Evolutionary conservation across 805 yeast species (phyloP).

Genomic region (Barnettozyma sucrosica): DNA sequence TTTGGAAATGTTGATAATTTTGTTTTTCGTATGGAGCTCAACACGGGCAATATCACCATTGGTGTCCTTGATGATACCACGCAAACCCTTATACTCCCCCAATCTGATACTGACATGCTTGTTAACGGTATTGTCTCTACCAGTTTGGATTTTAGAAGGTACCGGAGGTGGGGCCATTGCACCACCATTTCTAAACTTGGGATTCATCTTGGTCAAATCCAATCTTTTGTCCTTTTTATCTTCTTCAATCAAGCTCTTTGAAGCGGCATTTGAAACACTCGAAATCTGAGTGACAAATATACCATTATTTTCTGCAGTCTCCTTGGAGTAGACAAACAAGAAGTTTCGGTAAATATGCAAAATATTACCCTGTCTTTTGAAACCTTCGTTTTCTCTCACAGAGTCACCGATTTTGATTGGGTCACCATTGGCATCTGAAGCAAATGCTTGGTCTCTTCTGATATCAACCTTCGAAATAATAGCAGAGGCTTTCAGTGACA

Average conservation of each 20-base stretch:
- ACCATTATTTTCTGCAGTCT: slow-evolving; percentile 80
- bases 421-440: slow-evolving; percentile 81
- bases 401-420: slow-evolving; percentile 88
- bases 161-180: slow-evolving; percentile 57
- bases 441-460: slow-evolving; percentile 63
- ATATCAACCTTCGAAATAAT: slow-evolving; percentile 71
- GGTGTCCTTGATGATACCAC: slow-evolving; percentile 90
- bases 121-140: slow-evolving; percentile 76
- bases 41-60: slow-evolving; percentile 89
- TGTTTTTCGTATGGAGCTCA: slow-evolving; percentile 88
- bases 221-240: slow-evolving; percentile 36
- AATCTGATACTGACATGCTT: slow-evolving; percentile 85
- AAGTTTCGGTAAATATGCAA: slow-evolving; percentile 78
- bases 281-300: slow-evolving; percentile 76
- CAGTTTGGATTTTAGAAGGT: slow-evolving; percentile 46
- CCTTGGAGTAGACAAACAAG: slow-evolving; percentile 76
- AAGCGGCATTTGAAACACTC: slow-evolving; percentile 77
- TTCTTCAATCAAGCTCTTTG: slow-evolving; percentile 65
- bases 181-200: slow-evolving; percentile 47
- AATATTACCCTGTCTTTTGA: slow-evolving; percentile 82
- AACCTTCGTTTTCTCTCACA: slow-evolving; percentile 79
- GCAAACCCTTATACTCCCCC: slow-evolving; percentile 88
- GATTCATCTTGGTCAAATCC: slow-evolving; percentile 85
- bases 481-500: slow-evolving; percentile 71
- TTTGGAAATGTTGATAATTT: slow-evolving; percentile 80